Evolutionary conservation across 2,329 filamentous ascomycete species (phyloP).

Genomic region (Venturiaceae sp.): DNA sequence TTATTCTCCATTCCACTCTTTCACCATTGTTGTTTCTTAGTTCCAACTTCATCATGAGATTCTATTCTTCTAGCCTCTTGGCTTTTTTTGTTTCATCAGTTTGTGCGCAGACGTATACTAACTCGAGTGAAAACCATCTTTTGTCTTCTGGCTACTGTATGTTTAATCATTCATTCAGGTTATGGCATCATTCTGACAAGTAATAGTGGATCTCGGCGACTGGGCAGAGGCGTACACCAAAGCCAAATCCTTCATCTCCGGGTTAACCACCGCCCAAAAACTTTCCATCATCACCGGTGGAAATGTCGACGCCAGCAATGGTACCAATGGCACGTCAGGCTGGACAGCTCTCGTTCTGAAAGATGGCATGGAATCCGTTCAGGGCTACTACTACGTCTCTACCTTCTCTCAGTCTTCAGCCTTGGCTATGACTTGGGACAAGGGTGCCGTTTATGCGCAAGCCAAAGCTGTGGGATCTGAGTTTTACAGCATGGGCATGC

Average conservation of each 20-base stretch:
- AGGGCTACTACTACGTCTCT: conserved; percentile 25
- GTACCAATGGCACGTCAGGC: conserved; percentile 22
- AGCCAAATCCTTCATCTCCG: conserved; percentile 28
- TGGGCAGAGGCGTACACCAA: conserved; percentile 31
- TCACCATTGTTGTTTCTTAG: background rate
- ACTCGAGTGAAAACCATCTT: background rate
- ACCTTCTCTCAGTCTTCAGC: conserved; percentile 29
- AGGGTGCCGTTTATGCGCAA: background rate
- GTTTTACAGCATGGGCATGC: background rate
- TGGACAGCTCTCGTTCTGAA: conserved; percentile 28
- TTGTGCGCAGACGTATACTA: background rate
- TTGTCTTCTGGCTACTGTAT: background rate
- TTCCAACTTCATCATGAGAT: background rate
- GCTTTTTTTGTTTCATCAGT: background rate
- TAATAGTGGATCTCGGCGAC: background rate
- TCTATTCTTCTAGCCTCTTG: background rate
- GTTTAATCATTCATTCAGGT: background rate
- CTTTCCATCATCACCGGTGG: conserved; percentile 26
- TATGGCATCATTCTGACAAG: background rate
- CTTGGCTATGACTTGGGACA: conserved; percentile 27
- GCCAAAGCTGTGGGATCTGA: background rate
- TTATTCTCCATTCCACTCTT: background rate
- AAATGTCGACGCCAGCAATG: conserved; percentile 26
- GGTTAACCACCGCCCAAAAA: conserved; percentile 29
- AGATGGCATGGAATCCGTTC: conserved; percentile 29